Conservation (phyloP, 2,329 filamentous ascomycete species). For the Alternaria triticimaculans region DNA sequence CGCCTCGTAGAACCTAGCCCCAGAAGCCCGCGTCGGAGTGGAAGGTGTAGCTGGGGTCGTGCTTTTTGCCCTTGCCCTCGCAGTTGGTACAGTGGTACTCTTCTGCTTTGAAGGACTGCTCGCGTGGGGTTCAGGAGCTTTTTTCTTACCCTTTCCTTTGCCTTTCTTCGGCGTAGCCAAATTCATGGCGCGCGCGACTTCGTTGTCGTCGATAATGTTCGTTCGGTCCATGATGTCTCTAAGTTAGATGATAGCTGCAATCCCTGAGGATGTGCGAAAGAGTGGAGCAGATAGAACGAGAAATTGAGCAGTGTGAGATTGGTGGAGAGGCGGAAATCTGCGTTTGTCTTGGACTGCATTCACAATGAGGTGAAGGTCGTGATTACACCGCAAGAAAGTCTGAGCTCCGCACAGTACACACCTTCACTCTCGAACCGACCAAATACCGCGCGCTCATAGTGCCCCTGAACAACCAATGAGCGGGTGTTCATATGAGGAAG, state of each 20-base stretch:
- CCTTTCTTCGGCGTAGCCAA: background rate
- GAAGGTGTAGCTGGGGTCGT: background rate
- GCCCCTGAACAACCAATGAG: background rate
- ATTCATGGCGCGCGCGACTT: slow-evolving; percentile 1
- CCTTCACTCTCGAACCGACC: background rate
- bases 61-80: background rate
- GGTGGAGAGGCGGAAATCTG: background rate
- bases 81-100: background rate
- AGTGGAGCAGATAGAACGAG: background rate
- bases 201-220: slow-evolving; percentile 7
- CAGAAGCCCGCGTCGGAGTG: background rate
- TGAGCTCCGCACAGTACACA: background rate
- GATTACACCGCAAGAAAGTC: background rate
- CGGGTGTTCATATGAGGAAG: too few species aligned
- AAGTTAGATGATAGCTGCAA: background rate
- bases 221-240: background rate
- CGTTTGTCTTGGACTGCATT: slow-evolving; percentile 6
- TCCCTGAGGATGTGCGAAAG: background rate
- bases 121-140: background rate
- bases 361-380: slow-evolving; percentile 4
- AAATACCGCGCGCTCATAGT: background rate
- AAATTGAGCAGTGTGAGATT: background rate
- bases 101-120: background rate
- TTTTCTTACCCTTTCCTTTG: background rate
- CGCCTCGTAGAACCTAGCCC: slow-evolving; percentile 12